Conservation (phyloP, 768 basidiomycete species). For the Botryobasidium botryosum region DNA sequence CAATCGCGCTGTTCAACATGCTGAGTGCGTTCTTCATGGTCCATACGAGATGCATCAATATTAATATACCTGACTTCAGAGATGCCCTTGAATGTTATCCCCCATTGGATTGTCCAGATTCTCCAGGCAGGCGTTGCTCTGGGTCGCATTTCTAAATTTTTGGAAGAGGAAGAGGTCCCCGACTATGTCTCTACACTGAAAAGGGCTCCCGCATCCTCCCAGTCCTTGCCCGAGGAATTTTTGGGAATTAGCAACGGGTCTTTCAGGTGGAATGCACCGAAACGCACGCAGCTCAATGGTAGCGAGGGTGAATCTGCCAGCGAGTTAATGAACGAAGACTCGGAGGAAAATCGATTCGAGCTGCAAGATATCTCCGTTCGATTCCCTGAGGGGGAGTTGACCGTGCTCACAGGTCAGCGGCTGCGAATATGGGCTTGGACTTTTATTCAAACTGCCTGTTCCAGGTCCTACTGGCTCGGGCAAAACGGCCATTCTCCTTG, state of each 20-base stretch:
- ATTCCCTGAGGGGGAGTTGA: constrained; percentile 58
- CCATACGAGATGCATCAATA: no score
- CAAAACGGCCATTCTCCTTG: constrained; percentile 64
- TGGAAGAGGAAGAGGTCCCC: constrained; percentile 54
- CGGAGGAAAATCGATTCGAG: constrained; percentile 40
- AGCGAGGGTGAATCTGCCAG: not conserved
- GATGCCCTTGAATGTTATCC: constrained; percentile 60
- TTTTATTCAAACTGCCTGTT: no score
- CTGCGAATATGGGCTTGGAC: no score
- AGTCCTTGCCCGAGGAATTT: no score
- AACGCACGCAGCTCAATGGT: constrained; percentile 10
- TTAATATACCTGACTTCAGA: no score
- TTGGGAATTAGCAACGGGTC: constrained; percentile 22
- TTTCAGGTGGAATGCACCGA: constrained; percentile 19
- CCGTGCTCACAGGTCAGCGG: constrained; percentile 40
- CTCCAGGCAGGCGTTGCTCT: constrained; percentile 50
- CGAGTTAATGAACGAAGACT: no score
- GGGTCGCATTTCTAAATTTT: constrained; percentile 47
- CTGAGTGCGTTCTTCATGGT: no score
- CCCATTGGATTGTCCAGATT: constrained; percentile 61
- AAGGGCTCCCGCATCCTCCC: no score
- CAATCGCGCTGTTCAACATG: constrained; percentile 77
- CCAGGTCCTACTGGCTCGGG: constrained; percentile 62
- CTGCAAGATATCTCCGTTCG: constrained; percentile 44
- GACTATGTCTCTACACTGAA: constrained; percentile 52